Evolutionary conservation across 257 asterid species (phyloP).

Genomic region (Solanum megistacrolobum): DNA sequence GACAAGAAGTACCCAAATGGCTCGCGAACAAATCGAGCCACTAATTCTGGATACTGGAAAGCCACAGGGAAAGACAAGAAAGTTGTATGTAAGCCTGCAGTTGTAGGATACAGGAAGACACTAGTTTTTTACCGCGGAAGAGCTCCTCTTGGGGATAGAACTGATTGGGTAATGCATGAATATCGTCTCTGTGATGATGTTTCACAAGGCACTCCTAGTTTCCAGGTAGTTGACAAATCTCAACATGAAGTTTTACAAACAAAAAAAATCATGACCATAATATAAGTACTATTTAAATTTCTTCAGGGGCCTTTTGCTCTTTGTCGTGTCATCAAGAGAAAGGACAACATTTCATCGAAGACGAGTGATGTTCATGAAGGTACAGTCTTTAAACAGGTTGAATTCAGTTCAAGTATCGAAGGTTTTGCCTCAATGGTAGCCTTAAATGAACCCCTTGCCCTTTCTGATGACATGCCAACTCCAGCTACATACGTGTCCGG

Average conservation of each 20-base stretch:
- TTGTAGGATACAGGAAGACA: slow-evolving; percentile 31
- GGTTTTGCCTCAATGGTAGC: not conserved
- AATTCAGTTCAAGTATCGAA: slow-evolving; percentile 6
- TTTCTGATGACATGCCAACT: slow-evolving; percentile 11
- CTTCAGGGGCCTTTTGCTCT: slow-evolving; percentile 37
- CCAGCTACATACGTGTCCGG: slow-evolving; percentile 2
- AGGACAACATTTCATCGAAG: slow-evolving; percentile 14
- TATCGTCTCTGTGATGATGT: slow-evolving; percentile 38
- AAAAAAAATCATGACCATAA: not conserved
- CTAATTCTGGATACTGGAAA: slow-evolving; percentile 47
- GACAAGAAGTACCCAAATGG: slow-evolving; percentile 50
- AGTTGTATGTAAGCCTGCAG: slow-evolving; percentile 27
- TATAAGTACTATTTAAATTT: not conserved
- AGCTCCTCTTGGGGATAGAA: slow-evolving; percentile 44
- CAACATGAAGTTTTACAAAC: not conserved
- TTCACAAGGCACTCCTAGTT: slow-evolving; percentile 27
- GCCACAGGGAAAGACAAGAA: slow-evolving; percentile 47
- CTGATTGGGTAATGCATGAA: slow-evolving; percentile 48
- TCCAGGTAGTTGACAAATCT: slow-evolving; percentile 17
- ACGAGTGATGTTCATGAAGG: slow-evolving; percentile 7
- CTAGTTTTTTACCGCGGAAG: slow-evolving; percentile 39
- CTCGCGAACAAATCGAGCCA: slow-evolving; percentile 40
- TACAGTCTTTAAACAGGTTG: slow-evolving; percentile 6
- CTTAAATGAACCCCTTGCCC: slow-evolving; percentile 11
- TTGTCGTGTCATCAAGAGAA: slow-evolving; percentile 39